phyloP scores from a whole-genome alignment of 1,284 basidiomycete species.

The Ustilago esculenta region DNA sequence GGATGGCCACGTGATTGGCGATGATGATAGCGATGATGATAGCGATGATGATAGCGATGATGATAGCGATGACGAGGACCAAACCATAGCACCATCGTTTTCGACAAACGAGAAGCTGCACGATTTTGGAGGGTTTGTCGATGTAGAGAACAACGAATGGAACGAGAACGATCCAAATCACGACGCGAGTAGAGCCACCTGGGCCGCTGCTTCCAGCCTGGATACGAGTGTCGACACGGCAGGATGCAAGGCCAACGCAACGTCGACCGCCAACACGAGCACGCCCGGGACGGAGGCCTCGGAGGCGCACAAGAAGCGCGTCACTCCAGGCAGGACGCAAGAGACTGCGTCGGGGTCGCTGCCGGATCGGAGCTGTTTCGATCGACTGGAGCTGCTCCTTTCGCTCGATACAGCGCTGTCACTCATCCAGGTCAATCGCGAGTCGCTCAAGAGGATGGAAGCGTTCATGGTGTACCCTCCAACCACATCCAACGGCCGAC shows the following conservation, averaged over 20 bases:
- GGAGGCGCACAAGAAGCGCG: background rate
- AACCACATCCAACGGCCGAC: slow-evolving; percentile 66
- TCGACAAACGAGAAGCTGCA: slow-evolving; percentile 5
- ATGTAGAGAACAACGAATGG: slow-evolving; percentile 30
- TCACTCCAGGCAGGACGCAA: too few relatives aligned
- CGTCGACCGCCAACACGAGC: slow-evolving; percentile 2
- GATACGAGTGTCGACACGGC: slow-evolving; percentile 6
- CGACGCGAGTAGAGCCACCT: slow-evolving; percentile 13
- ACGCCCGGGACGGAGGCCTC: too few relatives aligned
- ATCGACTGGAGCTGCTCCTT: slow-evolving; percentile 73
- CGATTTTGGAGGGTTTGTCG: slow-evolving; percentile 3
- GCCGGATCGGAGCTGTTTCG: slow-evolving; percentile 13
- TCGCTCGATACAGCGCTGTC: slow-evolving; percentile 90
- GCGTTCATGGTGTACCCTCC: slow-evolving; percentile 83
- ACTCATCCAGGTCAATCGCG: slow-evolving; percentile 89
- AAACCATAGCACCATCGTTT: background rate
- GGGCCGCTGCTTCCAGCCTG: slow-evolving; percentile 1
- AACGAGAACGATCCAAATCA: slow-evolving; percentile 16
- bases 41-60: slow-evolving; percentile 34
- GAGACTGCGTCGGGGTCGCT: too few relatives aligned
- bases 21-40: slow-evolving; percentile 41
- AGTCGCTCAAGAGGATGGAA: slow-evolving; percentile 88
- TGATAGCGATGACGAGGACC: slow-evolving; percentile 12
- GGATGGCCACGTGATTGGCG: slow-evolving; percentile 28
- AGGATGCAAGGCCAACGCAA: slow-evolving; percentile 1